phyloP scores from a whole-genome alignment of 768 basidiomycete genomes.

The Ramaria sp. region DNA sequence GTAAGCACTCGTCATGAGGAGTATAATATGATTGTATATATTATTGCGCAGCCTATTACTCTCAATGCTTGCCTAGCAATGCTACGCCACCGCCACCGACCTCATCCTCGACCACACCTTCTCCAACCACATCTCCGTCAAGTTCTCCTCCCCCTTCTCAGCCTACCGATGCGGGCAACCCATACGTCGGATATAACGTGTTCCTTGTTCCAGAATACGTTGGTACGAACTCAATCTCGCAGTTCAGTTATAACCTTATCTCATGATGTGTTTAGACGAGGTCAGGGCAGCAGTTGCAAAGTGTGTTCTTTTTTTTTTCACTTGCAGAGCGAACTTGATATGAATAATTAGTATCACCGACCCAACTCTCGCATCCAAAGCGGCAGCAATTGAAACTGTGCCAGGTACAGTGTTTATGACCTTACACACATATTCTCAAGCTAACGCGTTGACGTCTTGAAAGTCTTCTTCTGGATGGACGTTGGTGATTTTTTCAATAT shows the following conservation, averaged over 20 bases:
- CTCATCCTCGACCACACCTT: slow-evolving; percentile 6
- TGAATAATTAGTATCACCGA: slow-evolving; percentile 35
- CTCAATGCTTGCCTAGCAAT: slow-evolving; percentile 11
- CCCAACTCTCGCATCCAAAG: slow-evolving; percentile 38
- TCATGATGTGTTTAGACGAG: background rate
- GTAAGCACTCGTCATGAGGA: background rate
- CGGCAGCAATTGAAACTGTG: slow-evolving; percentile 41
- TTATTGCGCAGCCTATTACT: slow-evolving; percentile 9
- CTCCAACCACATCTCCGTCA: slow-evolving; percentile 8
- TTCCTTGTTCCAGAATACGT: slow-evolving; percentile 3
- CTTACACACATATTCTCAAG: background rate
- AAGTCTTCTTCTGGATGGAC: slow-evolving; percentile 9
- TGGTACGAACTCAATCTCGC: background rate
- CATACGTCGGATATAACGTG: slow-evolving; percentile 40
- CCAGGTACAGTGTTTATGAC: slow-evolving; percentile 19
- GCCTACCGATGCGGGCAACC: slow-evolving; percentile 36
- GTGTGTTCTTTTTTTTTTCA: background rate
- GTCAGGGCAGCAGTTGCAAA: slow-evolving; percentile 4
- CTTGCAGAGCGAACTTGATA: slow-evolving; percentile 14
- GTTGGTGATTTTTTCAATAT: background rate
- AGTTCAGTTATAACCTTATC: background rate
- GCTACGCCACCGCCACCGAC: slow-evolving; percentile 10
- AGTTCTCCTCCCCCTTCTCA: slow-evolving; percentile 14
- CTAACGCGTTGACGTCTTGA: background rate
- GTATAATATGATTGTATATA: background rate